Evolutionary conservation across 176 grass and related monocot genomes (phyloP), one percentile per base, ranked within the genome.

Genomic region (Triticum turgidum): DNA sequence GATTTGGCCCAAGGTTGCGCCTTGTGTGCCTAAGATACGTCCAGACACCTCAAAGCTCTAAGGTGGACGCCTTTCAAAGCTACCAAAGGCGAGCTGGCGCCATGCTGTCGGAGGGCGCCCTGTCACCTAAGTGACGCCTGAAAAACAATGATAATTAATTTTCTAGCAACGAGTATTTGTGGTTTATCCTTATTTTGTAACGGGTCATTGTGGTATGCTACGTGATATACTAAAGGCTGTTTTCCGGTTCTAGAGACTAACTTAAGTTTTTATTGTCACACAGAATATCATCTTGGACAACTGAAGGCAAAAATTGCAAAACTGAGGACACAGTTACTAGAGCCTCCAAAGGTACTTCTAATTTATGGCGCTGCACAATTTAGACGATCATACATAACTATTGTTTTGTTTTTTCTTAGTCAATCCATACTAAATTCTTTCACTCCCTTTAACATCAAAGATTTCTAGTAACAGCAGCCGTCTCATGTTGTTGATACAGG

Each of bases 251-350:
- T 64, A 82, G 73, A n/a, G 44, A 88, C 73, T 89, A 5, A 86
- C 66, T 35, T 77, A 58, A 79, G 5, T 69, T 62, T 64, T 44
- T 42, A 41, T 34, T 88, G 20, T 41, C 29, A 17, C 76, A 84
- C 85, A 99, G 97, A 99, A 67, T 99, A 99, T 54, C 97, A 99
- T 96, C 94, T 99, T 78, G 97, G 97, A 63, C 97, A 99, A 81
- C 82, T 99, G 25, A 99, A 99, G 79, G 97, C 97, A 72, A 99
- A 99, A 81, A 91, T 99, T 82, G 94, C 97, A 88, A 99, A 99
- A 71, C 85, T 99, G 73, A 92, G 97, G 84, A 99, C 97, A 45
- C 97, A 99, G 85, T 90, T 99, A 80, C 91, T 99, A 58, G 97
- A 99, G 83, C 97, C 97, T 86, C 94, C 94, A 75, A 99, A 99